phyloP scores from a whole-genome alignment of 2,329 filamentous ascomycete species.

The Capronia epimyces region DNA sequence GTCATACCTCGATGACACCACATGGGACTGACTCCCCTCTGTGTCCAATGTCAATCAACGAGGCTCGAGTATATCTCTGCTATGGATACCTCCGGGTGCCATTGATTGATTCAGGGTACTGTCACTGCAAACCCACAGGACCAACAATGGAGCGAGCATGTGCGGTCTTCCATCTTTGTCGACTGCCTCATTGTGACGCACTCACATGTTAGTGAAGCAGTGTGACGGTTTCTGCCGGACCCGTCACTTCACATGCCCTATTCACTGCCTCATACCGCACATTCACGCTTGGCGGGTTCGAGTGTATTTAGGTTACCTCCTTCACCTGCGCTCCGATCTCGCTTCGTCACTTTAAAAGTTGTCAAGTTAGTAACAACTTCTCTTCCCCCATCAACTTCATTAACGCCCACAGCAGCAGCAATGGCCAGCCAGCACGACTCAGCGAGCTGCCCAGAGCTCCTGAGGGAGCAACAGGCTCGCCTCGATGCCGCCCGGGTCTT shows the following conservation, averaged over 20 bases:
- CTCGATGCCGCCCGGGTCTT: not conserved
- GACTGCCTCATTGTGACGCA: not conserved
- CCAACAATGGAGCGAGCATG: not conserved
- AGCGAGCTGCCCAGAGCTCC: slow-evolving; percentile 3
- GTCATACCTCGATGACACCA: not conserved
- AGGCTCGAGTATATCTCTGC: not conserved
- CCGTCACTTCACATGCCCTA: not conserved
- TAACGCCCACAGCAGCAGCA: not conserved
- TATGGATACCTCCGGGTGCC: not conserved
- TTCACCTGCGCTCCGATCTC: not conserved
- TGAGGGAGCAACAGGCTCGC: not conserved
- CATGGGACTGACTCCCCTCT: not conserved
- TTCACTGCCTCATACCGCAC: not conserved
- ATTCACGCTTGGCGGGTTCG: slow-evolving; percentile 1
- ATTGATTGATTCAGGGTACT: not conserved
- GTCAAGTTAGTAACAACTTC: not conserved
- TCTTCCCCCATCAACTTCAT: not conserved
- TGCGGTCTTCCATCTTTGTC: not conserved
- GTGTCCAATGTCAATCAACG: not conserved
- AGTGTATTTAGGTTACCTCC: not conserved
- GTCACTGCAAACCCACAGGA: not conserved
- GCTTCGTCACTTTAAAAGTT: slow-evolving; percentile 11
- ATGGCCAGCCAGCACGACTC: slow-evolving; percentile 1
- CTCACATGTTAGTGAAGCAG: slow-evolving; percentile 6
- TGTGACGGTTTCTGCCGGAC: not conserved